Evolutionary conservation across 1,139 yeast species (phyloP).

Genomic region (Starmera stellimalicola): DNA sequence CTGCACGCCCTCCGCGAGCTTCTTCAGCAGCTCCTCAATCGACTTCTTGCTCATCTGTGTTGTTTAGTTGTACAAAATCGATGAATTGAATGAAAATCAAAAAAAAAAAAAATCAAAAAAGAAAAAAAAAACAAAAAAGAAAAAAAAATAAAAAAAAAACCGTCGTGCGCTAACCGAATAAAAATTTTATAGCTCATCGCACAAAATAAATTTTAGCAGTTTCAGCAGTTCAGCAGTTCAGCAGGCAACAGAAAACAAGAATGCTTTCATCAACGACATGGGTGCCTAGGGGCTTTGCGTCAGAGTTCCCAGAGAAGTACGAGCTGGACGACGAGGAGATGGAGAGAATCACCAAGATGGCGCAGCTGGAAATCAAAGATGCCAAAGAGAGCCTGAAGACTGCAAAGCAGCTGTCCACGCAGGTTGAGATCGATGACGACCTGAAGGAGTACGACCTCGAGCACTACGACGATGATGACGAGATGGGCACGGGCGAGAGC

Average conservation of each 20-base stretch:
- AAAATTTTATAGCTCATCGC: slow-evolving; percentile 2
- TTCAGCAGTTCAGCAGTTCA: not conserved
- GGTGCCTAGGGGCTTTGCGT: slow-evolving; percentile 95
- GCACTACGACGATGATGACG: slow-evolving; percentile 63
- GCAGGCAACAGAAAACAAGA: slow-evolving; percentile 1
- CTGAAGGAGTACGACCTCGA: slow-evolving; percentile 83
- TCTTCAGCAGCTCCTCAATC: slow-evolving; percentile 33
- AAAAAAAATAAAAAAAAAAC: not conserved
- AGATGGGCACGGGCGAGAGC: slow-evolving; percentile 36
- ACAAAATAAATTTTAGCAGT: not conserved
- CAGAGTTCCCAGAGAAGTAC: slow-evolving; percentile 85
- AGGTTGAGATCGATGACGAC: slow-evolving; percentile 66
- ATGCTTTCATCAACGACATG: slow-evolving; percentile 92
- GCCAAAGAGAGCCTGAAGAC: slow-evolving; percentile 52
- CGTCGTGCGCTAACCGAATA: not conserved
- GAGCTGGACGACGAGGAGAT: slow-evolving; percentile 87
- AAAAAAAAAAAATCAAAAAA: not conserved
- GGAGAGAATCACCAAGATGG: slow-evolving; percentile 82
- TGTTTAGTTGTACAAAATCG: slow-evolving; percentile 1
- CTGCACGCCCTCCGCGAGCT: slow-evolving; percentile 37
- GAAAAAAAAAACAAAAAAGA: slow-evolving; percentile 1
- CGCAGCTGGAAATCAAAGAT: slow-evolving; percentile 70
- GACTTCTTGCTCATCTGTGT: slow-evolving; percentile 13
- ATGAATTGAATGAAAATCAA: not conserved
- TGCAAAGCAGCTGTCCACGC: slow-evolving; percentile 28